A percentile compares a stretch with the other conserved stretches of the same genome.
phyloP scores from a whole-genome alignment of 2,329 filamentous ascomycete species.

The Fusarium tuaranense region DNA sequence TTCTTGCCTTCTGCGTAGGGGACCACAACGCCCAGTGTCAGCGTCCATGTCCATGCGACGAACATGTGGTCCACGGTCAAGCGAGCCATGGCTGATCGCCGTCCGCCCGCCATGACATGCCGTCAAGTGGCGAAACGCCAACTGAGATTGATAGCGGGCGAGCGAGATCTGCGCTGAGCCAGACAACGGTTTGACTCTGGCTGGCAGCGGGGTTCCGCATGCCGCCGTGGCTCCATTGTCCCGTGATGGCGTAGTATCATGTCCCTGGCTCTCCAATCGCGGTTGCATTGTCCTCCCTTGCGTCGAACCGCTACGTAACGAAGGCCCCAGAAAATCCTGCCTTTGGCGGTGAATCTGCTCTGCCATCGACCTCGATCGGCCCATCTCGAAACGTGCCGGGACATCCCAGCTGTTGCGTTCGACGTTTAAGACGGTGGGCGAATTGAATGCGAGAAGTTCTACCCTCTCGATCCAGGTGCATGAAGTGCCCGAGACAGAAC shows the following conservation, averaged over 20 bases:
- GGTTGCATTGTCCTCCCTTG: conserved; percentile 37
- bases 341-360: conserved; percentile 43
- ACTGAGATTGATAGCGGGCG: conserved; percentile 11
- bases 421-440: conserved; percentile 23
- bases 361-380: conserved; percentile 22
- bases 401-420: conserved; percentile 11
- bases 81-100: conserved; percentile 12
- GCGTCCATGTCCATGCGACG: conserved; percentile 24
- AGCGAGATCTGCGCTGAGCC: conserved; percentile 12
- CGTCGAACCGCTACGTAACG: conserved; percentile 33
- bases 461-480: conserved; percentile 24
- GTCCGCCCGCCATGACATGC: conserved; percentile 8
- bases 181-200: background rate
- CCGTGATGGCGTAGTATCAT: conserved; percentile 17
- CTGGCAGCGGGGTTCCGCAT: conserved; percentile 6
- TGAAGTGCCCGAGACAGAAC: conserved; percentile 20
- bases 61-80: conserved; percentile 31
- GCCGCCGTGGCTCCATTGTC: conserved; percentile 15
- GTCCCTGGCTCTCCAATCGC: conserved; percentile 5
- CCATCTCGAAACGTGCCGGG: conserved; percentile 30
- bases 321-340: conserved; percentile 24
- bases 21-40: conserved; percentile 11
- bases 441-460: conserved; percentile 20
- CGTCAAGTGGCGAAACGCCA: conserved; percentile 21
- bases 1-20: conserved; percentile 1